These are phyloP conservation scores for Strigomonas culicis DNA, from an alignment of 208 protist species.

Conservation along the genomic window DNA sequence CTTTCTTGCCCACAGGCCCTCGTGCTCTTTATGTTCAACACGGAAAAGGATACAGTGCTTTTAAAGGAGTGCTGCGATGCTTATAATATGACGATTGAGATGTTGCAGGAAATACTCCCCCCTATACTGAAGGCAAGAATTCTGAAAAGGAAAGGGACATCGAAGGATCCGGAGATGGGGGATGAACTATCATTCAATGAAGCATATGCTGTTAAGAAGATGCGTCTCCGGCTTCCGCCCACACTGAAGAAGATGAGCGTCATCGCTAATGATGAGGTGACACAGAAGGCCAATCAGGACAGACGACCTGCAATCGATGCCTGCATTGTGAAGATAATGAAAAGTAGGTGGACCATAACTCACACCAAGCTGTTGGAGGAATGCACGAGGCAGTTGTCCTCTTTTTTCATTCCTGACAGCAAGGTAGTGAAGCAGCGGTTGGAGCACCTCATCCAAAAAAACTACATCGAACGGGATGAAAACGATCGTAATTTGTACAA, in stretches of 20 bases:
- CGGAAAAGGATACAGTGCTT: too few relatives aligned
- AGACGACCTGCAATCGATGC: conserved; percentile 76
- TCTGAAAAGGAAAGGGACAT: too few relatives aligned
- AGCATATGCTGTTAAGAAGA: not conserved
- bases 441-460: conserved; percentile 79
- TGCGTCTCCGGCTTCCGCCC: not conserved
- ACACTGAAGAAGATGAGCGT: conserved; percentile 19
- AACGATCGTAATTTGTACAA: conserved; percentile 22
- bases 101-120: too few relatives aligned
- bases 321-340: conserved; percentile 86
- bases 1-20: conserved; percentile 69
- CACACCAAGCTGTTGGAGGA: conserved; percentile 72
- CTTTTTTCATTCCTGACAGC: conserved; percentile 58
- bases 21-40: conserved; percentile 77
- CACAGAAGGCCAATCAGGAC: conserved; percentile 65
- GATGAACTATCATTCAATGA: too few relatives aligned
- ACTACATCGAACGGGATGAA: conserved; percentile 75
- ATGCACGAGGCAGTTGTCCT: conserved; percentile 61
- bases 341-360: conserved; percentile 55
- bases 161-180: too few relatives aligned
- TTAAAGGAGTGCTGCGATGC: too few relatives aligned
- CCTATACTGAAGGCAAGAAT: too few relatives aligned
- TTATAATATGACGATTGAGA: too few relatives aligned
- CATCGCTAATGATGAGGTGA: conserved; percentile 31
- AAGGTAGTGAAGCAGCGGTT: conserved; percentile 84